Conservation (phyloP, 257 asterid species). For the Capsicum rhomboideum region DNA sequence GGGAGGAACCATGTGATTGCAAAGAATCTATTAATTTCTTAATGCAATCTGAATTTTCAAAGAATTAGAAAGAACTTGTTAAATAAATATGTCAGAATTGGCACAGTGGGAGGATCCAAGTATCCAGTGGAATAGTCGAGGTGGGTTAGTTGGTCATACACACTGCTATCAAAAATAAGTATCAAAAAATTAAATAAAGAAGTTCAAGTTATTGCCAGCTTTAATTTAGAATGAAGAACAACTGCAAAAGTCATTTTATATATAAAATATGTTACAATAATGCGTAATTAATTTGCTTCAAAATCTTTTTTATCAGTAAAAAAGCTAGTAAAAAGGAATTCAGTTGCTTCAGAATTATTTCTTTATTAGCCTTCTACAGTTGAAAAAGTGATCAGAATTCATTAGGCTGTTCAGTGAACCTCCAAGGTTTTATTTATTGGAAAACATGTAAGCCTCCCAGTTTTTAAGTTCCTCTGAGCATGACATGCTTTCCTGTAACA, state of each 20-base stretch:
- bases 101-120: background rate
- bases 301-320: background rate
- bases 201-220: background rate
- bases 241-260: background rate
- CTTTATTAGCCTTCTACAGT: background rate
- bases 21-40: background rate
- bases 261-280: background rate
- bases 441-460: background rate
- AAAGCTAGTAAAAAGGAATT: background rate
- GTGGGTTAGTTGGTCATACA: background rate
- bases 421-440: background rate
- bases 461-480: background rate
- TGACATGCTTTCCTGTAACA: conserved; percentile 3
- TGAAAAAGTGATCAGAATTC: background rate
- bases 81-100: background rate
- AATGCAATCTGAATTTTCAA: background rate
- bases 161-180: background rate
- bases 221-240: background rate
- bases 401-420: background rate
- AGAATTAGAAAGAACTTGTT: background rate
- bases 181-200: no score
- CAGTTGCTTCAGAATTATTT: background rate
- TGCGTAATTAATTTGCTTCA: background rate
- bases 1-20: background rate
- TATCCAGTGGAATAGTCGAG: background rate